phyloP scores from a whole-genome alignment of 2,329 filamentous ascomycete species.

The Allantophomopsis cytisporea region DNA sequence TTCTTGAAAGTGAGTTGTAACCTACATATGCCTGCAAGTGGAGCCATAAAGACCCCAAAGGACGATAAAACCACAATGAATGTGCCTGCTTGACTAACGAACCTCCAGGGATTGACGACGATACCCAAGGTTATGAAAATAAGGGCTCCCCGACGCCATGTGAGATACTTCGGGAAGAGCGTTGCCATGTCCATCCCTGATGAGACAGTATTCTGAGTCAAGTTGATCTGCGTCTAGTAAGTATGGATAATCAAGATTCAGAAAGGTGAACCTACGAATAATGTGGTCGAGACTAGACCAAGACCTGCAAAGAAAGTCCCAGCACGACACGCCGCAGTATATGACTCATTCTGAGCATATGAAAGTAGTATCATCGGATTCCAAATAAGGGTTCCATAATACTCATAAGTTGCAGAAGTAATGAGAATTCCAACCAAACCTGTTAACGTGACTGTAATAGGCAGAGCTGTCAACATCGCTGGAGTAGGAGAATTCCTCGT shows the following conservation, averaged over 20 bases:
- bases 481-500: slow-evolving; percentile 21
- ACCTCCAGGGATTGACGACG: neutral
- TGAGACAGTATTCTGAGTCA: slow-evolving; percentile 28
- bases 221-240: too few relatives aligned
- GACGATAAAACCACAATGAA: neutral
- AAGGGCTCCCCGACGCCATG: slow-evolving; percentile 30
- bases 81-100: neutral
- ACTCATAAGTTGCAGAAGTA: slow-evolving; percentile 34
- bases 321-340: slow-evolving; percentile 24
- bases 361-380: slow-evolving; percentile 29
- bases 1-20: neutral
- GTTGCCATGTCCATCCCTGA: slow-evolving; percentile 37
- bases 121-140: slow-evolving; percentile 13
- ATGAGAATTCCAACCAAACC: slow-evolving; percentile 28
- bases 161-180: slow-evolving; percentile 30
- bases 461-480: slow-evolving; percentile 22
- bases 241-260: slow-evolving; percentile 25
- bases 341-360: slow-evolving; percentile 23
- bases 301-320: slow-evolving; percentile 30
- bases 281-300: slow-evolving; percentile 24
- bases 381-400: slow-evolving; percentile 33
- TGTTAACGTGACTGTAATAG: slow-evolving; percentile 24
- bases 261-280: slow-evolving; percentile 20
- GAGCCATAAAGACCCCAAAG: neutral
- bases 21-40: neutral